Evolutionary conservation across 2,329 filamentous ascomycete species (phyloP).

Genomic region (Nannizzia gypsea): DNA sequence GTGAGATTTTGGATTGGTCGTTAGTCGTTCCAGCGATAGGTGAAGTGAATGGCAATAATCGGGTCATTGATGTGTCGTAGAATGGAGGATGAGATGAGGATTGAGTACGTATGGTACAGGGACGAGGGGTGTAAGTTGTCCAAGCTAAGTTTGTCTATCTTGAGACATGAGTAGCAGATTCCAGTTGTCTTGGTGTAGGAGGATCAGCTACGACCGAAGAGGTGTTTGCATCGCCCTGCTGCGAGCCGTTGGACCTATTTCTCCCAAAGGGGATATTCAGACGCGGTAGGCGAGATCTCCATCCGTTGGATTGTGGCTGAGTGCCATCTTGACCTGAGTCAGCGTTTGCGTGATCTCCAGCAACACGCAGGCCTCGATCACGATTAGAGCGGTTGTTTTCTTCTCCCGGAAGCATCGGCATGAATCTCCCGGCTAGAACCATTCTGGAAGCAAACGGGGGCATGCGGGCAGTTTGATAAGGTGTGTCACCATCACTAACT

Average conservation of each 20-base stretch:
- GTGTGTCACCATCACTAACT: constrained; percentile 25
- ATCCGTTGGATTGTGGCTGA: neutral
- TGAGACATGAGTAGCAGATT: neutral
- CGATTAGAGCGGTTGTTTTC: constrained; percentile 6
- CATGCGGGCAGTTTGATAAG: constrained; percentile 24
- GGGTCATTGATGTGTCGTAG: neutral
- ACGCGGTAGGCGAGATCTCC: neutral
- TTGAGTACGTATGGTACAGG: neutral
- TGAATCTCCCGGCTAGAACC: constrained; percentile 28
- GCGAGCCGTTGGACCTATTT: neutral
- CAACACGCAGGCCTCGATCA: neutral
- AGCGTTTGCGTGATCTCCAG: neutral
- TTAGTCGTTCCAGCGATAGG: neutral
- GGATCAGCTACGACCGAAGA: neutral
- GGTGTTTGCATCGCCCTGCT: neutral
- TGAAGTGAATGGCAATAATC: neutral
- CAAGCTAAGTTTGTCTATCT: neutral
- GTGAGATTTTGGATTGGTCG: neutral
- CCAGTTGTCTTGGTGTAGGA: neutral
- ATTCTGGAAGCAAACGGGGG: constrained; percentile 26
- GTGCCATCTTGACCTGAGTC: neutral
- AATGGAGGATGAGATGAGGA: neutral
- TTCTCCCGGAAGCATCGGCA: constrained; percentile 21
- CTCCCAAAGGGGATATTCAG: neutral
- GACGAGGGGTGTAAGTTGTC: neutral